Conservation (phyloP, 1,284 basidiomycete species). For the Pseudozyma sp. region DNA sequence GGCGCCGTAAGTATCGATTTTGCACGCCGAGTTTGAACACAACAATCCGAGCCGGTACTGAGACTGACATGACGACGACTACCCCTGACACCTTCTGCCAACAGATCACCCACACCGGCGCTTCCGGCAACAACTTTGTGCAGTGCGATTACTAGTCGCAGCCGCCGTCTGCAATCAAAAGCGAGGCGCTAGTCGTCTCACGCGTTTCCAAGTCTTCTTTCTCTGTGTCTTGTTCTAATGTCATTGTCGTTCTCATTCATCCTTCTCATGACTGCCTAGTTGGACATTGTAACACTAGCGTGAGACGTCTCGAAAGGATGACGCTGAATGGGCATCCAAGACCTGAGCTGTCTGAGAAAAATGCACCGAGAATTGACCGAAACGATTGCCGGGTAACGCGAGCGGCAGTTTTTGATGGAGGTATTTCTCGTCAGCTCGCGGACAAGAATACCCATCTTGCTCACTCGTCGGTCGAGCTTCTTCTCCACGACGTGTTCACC, state of each 20-base stretch:
- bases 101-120: conserved; percentile 56
- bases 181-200: conserved; percentile 1
- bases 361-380: conserved; percentile 10
- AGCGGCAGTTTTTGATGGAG: neutral
- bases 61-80: neutral
- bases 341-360: too few species aligned
- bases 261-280: neutral
- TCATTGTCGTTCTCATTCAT: neutral
- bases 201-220: neutral
- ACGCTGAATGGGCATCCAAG: too few species aligned
- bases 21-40: too few species aligned
- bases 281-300: neutral
- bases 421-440: too few species aligned
- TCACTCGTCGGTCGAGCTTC: too few species aligned
- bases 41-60: neutral
- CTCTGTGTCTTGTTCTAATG: neutral
- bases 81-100: neutral
- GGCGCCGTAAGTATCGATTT: conserved; percentile 36
- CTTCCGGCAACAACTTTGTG: conserved; percentile 56
- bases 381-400: conserved; percentile 14
- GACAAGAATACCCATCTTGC: too few species aligned
- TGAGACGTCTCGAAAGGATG: conserved; percentile 1
- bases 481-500: too few species aligned
- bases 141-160: conserved; percentile 43
- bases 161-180: neutral